phyloP scores from a whole-genome alignment of 179 eudicot genomes.

The Silene coronaria region DNA sequence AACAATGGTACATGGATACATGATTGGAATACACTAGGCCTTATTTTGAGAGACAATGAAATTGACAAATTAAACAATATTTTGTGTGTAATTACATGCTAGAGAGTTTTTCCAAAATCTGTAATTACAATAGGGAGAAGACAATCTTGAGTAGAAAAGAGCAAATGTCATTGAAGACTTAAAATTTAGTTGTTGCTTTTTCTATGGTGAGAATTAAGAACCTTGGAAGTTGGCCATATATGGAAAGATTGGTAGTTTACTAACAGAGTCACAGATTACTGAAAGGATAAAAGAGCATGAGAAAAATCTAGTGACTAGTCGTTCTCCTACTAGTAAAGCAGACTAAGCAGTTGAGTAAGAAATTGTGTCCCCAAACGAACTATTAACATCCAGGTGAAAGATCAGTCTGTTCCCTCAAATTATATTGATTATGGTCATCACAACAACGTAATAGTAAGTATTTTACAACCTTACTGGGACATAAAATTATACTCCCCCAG shows the following conservation, averaged over 20 bases:
- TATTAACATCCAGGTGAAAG: conserved; percentile 5
- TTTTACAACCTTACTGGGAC: background rate
- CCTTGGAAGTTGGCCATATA: background rate
- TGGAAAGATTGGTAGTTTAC: no score
- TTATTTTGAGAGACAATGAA: no score
- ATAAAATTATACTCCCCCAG: no score
- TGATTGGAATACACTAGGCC: no score
- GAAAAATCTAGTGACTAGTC: background rate
- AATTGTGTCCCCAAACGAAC: conserved; percentile 8
- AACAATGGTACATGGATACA: no score
- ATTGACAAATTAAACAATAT: no score
- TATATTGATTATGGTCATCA: background rate
- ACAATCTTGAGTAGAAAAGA: background rate
- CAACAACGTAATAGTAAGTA: background rate
- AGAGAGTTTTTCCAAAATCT: background rate
- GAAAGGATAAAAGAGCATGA: background rate
- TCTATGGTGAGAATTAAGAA: background rate
- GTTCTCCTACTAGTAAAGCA: background rate
- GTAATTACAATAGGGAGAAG: background rate
- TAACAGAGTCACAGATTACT: background rate
- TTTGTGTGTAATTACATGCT: no score
- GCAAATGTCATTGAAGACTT: background rate
- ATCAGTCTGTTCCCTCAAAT: conserved; percentile 12
- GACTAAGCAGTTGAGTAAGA: background rate
- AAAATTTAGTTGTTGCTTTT: background rate